A percentile compares a stretch with the other conserved stretches of the same genome.
phyloP scores from a whole-genome alignment of 2,329 filamentous ascomycete genomes.

The Plenodomus lindquistii region DNA sequence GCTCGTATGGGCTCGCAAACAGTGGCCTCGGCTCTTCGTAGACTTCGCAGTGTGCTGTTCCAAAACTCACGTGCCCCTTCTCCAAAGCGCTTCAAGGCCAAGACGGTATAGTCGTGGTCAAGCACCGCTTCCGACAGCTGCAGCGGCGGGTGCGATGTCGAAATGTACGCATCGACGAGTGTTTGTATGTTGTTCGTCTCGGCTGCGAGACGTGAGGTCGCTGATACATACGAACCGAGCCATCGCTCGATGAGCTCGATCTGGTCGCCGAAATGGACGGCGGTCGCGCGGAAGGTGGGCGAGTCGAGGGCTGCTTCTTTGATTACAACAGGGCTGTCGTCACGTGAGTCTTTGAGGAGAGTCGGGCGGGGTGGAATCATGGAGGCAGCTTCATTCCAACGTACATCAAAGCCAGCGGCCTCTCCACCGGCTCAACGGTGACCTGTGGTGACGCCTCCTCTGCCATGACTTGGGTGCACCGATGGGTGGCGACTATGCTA shows the following conservation, averaged over 20 bases:
- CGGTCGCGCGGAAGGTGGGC: constrained; percentile 87
- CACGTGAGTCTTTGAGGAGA: neutral
- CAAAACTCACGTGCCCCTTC: constrained; percentile 90
- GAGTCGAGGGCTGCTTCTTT: constrained; percentile 97
- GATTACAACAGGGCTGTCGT: constrained; percentile 72
- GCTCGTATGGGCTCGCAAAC: constrained; percentile 79
- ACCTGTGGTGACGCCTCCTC: constrained; percentile 38
- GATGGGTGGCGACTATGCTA: neutral
- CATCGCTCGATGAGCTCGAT: constrained; percentile 89
- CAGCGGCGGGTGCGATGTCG: constrained; percentile 72
- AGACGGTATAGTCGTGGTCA: constrained; percentile 91
- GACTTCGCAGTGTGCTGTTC: constrained; percentile 71
- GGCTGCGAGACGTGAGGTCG: constrained; percentile 63
- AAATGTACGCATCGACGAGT: constrained; percentile 75
- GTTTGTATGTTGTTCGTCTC: constrained; percentile 78
- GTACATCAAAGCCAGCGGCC: constrained; percentile 49
- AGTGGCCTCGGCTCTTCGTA: constrained; percentile 75
- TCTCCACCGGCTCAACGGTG: constrained; percentile 45
- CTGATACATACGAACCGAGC: constrained; percentile 74
- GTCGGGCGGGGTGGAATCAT: constrained; percentile 8
- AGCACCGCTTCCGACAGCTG: constrained; percentile 80
- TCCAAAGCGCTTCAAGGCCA: constrained; percentile 81
- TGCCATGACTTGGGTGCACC: constrained; percentile 33
- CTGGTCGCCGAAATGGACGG: constrained; percentile 87
- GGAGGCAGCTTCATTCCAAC: constrained; percentile 4